Base-by-base conservation (phyloP, 2,329 filamentous ascomycete genomes). In the Pseudocercospora vitis region DNA sequence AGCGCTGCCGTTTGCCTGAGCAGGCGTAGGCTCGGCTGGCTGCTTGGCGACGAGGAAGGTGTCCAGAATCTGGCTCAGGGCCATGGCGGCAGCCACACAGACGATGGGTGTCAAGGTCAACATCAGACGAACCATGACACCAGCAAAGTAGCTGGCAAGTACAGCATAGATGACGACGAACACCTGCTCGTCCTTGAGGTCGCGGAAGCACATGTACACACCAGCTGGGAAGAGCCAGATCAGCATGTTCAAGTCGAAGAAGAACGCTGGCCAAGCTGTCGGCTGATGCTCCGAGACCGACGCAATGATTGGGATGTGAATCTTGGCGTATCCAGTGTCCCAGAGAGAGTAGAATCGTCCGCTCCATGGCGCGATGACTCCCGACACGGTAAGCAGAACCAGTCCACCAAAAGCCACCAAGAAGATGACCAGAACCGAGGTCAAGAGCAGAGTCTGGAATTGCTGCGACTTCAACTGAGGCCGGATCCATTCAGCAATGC, bases 261-360 rank as follows among this genome's bases (percentile, higher is more conserved):
- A 99, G 81, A 96, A 99, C 12, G 95, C 90, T 2, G 94, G 94
- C 94, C 94, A 99, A 37, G 94, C 94, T 31, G 94, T 99, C 50
- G 94, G 94, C 76, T 99, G 94, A 77, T 99, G 94, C 76, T 99
- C 94, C 1, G 94, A 99, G 42, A 99, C 94, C n/a, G 94, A 99
- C 3, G 94, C 94, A 71, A 99, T 99, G 70, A 99, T 99, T 57
- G 94, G 94, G 70, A 99, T 99, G 70, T 99, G 94, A 60, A 97
- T 95, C 81, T 99, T 99, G 67, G 94, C 94, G 70, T 99, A 99
- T 65, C 90, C 88, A 4, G 94, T 99, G 71, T 99, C 95, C 91
- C 92, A 99, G 26, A 99, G 84, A 18, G 95, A 99, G 78, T 99
- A 99, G 82, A 99, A 99, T 66, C 94, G 91, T 60, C 94, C 94